Evolutionary conservation across 768 basidiomycete genomes (phyloP).

Genomic region (Psilocybe azurescens): DNA sequence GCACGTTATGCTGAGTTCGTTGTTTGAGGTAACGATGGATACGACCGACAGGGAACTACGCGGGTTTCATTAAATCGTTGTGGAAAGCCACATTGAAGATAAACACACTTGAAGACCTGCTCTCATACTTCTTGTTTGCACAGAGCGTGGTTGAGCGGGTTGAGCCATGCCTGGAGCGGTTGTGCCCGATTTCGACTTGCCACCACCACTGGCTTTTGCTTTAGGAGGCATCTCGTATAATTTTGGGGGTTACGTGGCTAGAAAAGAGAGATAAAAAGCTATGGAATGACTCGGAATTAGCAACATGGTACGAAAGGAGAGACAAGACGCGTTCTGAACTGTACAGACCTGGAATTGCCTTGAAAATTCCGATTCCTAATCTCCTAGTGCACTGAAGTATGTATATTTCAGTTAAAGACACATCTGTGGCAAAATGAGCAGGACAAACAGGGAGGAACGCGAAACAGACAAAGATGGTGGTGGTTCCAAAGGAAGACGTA

Average conservation of each 20-base stretch:
- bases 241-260: conserved; percentile 2
- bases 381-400: neutral
- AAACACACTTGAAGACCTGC: conserved; percentile 82
- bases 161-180: conserved; percentile 34
- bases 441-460: conserved; percentile 31
- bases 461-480: conserved; percentile 41
- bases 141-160: conserved; percentile 37
- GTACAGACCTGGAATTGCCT: conserved; percentile 13
- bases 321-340: neutral
- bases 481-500: conserved; percentile 50
- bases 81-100: neutral
- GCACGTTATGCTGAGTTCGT: conserved; percentile 90
- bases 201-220: conserved; percentile 58
- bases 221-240: conserved; percentile 47
- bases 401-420: conserved; percentile 1
- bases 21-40: conserved; percentile 95
- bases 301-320: neutral
- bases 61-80: neutral
- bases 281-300: conserved; percentile 11
- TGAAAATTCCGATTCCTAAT: conserved; percentile 9
- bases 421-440: conserved; percentile 10
- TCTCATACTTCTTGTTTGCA: conserved; percentile 79
- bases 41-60: conserved; percentile 95
- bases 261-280: conserved; percentile 10
- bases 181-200: conserved; percentile 63